Evolutionary conservation across 108 stramenopile species (phyloP).

Genomic region (Fragilariopsis cylindrus): DNA sequence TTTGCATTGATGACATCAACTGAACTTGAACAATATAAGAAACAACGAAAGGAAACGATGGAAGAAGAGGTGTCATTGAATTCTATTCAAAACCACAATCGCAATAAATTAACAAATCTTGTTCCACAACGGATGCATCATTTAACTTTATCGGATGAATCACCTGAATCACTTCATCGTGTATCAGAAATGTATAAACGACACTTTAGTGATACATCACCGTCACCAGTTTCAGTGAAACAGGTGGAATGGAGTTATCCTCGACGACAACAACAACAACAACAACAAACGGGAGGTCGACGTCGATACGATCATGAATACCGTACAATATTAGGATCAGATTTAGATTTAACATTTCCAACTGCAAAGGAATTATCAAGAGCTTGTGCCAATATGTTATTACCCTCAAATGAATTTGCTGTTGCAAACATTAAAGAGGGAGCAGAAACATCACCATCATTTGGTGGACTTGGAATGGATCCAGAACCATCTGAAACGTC

Average conservation of each 20-base stretch:
- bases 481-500: not conserved
- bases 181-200: constrained; percentile 23
- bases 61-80: not conserved
- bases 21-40: not conserved
- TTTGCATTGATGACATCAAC: constrained; percentile 5
- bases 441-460: constrained; percentile 1
- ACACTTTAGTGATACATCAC: constrained; percentile 1
- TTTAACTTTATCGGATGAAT: constrained; percentile 40
- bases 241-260: constrained; percentile 33
- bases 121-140: constrained; percentile 29
- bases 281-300: not conserved
- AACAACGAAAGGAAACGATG: not conserved
- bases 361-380: constrained; percentile 41
- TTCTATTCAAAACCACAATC: not conserved
- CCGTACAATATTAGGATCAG: constrained; percentile 40
- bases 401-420: constrained; percentile 35
- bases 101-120: not conserved
- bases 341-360: constrained; percentile 48
- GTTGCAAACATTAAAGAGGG: constrained; percentile 14
- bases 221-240: constrained; percentile 24
- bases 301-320: constrained; percentile 25
- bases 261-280: not conserved
- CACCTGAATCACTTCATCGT: constrained; percentile 10
- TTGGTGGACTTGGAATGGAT: constrained; percentile 32
- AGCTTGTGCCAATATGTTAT: constrained; percentile 33